Evolutionary conservation across 2,329 filamentous ascomycete species (phyloP).

Genomic region (Cladosporium cucumerinum): DNA sequence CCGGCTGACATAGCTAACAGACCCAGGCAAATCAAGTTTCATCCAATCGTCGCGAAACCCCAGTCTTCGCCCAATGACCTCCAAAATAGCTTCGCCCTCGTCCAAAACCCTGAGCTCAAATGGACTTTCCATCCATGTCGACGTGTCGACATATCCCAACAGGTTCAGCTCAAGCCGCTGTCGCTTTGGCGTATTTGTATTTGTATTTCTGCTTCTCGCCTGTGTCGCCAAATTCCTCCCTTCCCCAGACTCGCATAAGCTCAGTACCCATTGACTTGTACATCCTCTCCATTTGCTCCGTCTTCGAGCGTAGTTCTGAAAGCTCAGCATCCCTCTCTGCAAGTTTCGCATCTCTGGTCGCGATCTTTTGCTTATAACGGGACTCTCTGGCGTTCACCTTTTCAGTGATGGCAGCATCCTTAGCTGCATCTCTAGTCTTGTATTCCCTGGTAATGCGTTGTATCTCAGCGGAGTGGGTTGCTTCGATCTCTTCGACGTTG

Average conservation of each 20-base stretch:
- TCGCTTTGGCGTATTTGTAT: conserved; percentile 30
- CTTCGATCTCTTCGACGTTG: conserved; percentile 10
- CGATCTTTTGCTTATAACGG: conserved; percentile 8
- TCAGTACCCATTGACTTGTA: conserved; percentile 41
- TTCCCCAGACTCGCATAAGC: conserved; percentile 80
- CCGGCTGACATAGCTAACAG: background rate
- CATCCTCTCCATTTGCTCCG: conserved; percentile 30
- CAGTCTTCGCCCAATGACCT: background rate
- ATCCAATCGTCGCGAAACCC: background rate
- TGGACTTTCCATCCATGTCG: background rate
- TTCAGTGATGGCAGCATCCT: conserved; percentile 5
- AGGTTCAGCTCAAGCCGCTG: background rate
- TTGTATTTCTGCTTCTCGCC: conserved; percentile 33
- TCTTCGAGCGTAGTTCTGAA: conserved; percentile 21
- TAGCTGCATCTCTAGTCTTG: conserved; percentile 8
- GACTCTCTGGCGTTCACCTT: conserved; percentile 5
- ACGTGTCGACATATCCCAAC: too few species aligned
- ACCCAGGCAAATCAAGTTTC: background rate
- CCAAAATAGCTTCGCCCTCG: background rate
- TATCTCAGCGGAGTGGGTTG: conserved; percentile 1
- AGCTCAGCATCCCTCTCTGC: conserved; percentile 24
- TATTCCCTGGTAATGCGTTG: conserved; percentile 10
- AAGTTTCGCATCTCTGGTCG: conserved; percentile 16
- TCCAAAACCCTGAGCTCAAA: background rate
- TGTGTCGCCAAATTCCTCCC: conserved; percentile 40